Evolutionary conservation across 495 filamentous ascomycete genomes (phyloP).

Genomic region (Pseudoneurospora amorphoporcata): DNA sequence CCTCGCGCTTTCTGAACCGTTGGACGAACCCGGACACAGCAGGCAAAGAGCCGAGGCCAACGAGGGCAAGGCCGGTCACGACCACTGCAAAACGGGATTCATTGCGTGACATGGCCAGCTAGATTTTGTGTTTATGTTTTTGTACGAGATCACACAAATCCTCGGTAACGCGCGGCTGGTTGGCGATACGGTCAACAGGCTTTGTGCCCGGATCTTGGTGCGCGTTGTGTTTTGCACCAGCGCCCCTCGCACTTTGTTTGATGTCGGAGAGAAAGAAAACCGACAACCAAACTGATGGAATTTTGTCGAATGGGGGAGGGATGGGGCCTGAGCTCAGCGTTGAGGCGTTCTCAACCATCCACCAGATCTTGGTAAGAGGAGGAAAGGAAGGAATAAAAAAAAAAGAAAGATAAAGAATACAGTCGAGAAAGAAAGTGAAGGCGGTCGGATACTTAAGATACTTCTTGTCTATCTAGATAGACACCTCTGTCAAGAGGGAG

Average conservation of each 20-base stretch:
- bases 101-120: conserved; percentile 18
- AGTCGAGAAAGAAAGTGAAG: not conserved
- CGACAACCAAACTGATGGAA: not conserved
- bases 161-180: not conserved
- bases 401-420: not conserved
- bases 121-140: not conserved
- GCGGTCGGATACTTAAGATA: not conserved
- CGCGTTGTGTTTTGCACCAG: not conserved
- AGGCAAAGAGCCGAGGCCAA: conserved; percentile 29
- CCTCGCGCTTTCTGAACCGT: conserved; percentile 20
- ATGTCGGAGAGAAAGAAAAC: not conserved
- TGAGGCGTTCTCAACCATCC: not conserved
- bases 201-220: not conserved
- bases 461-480: not conserved
- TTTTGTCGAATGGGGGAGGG: not conserved
- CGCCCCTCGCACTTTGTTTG: not conserved
- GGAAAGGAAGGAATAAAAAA: not conserved
- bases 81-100: conserved; percentile 20
- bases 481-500: not conserved
- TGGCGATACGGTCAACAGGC: not conserved
- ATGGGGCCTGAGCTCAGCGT: not conserved
- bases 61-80: conserved; percentile 24
- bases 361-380: not conserved
- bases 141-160: not conserved
- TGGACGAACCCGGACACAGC: conserved; percentile 19